A percentile compares a stretch with the other conserved stretches of the same genome.
phyloP scores from a whole-genome alignment of 1,284 basidiomycete species.

The Apiotrichum sp. region DNA sequence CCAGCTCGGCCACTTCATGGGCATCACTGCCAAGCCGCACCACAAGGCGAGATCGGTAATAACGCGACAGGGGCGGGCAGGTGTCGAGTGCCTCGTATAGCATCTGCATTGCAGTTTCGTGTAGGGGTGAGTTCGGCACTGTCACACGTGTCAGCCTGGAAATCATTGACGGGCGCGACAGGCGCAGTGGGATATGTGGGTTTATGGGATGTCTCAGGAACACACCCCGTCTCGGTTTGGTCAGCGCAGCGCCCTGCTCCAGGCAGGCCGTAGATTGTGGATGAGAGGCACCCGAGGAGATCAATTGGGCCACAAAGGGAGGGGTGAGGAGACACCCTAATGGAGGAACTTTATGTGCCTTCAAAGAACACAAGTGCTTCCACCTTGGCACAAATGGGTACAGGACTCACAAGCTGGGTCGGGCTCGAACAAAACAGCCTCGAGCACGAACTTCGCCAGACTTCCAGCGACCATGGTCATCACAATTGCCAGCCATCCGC shows the following conservation, averaged over 20 bases:
- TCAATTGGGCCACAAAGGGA: too few species aligned
- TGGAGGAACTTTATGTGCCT: too few species aligned
- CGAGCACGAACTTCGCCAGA: constrained; percentile 9
- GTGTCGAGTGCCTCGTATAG: constrained; percentile 40
- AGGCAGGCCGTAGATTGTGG: too few species aligned
- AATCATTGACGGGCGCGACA: too few species aligned
- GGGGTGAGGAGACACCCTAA: too few species aligned
- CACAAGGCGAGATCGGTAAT: constrained; percentile 32
- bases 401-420: constrained; percentile 10
- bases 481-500: constrained; percentile 8
- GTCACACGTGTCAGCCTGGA: background rate
- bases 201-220: too few species aligned
- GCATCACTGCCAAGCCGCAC: constrained; percentile 29
- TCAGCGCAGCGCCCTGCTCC: too few species aligned
- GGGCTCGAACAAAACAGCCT: constrained; percentile 5
- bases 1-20: constrained; percentile 31
- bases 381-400: too few species aligned
- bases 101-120: constrained; percentile 32
- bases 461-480: background rate
- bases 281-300: too few species aligned
- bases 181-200: too few species aligned
- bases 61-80: constrained; percentile 31
- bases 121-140: constrained; percentile 40
- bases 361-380: too few species aligned
- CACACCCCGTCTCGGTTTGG: too few species aligned